These are phyloP conservation scores for Tolypocladium endophyticum DNA, from an alignment of 2,329 filamentous ascomycete genomes.

Conservation along the genomic window DNA sequence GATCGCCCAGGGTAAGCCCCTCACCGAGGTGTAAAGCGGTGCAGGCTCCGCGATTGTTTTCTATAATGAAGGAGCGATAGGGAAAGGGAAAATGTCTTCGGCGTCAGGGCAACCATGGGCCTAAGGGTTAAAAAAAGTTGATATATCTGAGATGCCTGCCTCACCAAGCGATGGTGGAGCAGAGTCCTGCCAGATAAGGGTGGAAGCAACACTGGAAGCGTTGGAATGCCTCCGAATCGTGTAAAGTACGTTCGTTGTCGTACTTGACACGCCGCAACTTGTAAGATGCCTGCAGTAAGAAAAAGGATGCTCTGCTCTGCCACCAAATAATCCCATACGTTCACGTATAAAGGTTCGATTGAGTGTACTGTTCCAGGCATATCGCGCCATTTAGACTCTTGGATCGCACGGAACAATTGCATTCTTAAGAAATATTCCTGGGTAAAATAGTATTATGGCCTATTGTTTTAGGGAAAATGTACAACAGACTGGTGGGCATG, in stretches of 20 bases:
- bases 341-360: no score
- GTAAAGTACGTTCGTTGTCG: background rate
- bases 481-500: no score
- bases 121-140: background rate
- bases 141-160: background rate
- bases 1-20: conserved; percentile 28
- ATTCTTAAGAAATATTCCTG: no score
- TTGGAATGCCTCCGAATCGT: background rate
- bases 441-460: no score
- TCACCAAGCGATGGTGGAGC: background rate
- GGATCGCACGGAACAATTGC: no score
- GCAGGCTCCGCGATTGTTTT: background rate
- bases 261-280: background rate
- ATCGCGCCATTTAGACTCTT: no score
- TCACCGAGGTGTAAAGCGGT: conserved; percentile 1
- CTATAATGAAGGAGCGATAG: background rate
- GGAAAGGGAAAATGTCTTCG: background rate
- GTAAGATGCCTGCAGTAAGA: background rate
- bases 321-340: background rate
- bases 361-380: no score
- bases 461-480: no score
- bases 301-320: background rate
- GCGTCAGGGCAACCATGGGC: background rate
- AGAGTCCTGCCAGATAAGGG: background rate
- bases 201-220: background rate